phyloP scores from a whole-genome alignment of 306 rosid genomes.

The Vigna angularis region DNA sequence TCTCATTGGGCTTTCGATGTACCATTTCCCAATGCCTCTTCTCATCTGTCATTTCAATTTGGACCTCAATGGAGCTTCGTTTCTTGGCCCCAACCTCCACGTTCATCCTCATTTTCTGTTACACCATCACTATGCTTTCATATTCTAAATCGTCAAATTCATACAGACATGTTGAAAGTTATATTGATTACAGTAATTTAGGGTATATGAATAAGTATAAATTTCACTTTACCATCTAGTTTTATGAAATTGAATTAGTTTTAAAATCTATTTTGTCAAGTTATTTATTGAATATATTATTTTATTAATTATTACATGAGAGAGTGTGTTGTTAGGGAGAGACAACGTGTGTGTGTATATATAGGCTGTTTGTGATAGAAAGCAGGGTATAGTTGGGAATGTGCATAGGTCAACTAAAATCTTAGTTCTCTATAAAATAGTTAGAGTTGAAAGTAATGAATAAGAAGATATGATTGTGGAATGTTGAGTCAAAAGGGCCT shows the following conservation, averaged over 20 bases:
- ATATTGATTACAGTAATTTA: no score
- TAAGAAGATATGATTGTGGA: conserved; percentile 46
- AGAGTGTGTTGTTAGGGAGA: no score
- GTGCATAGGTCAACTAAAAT: conserved; percentile 45
- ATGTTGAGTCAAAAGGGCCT: conserved; percentile 50
- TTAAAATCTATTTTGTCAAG: no score
- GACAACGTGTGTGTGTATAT: no score
- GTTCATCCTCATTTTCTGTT: conserved; percentile 3
- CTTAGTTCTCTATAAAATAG: conserved; percentile 20
- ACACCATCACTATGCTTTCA: not conserved
- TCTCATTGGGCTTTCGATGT: conserved; percentile 19
- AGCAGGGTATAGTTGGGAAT: not conserved
- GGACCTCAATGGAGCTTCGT: conserved; percentile 29
- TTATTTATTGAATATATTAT: no score
- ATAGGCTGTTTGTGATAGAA: conserved; percentile 22
- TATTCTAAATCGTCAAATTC: no score
- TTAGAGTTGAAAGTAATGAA: conserved; percentile 46
- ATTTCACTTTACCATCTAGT: no score
- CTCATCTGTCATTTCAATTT: conserved; percentile 42
- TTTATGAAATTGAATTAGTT: no score
- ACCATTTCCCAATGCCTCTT: not conserved
- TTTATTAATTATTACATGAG: no score
- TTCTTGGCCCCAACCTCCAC: conserved; percentile 38
- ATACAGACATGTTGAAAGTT: no score
- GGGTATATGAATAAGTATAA: no score